These are phyloP conservation scores for Talaromyces sp. DNA, from an alignment of 2,329 filamentous ascomycete genomes.

Conservation along the genomic window DNA sequence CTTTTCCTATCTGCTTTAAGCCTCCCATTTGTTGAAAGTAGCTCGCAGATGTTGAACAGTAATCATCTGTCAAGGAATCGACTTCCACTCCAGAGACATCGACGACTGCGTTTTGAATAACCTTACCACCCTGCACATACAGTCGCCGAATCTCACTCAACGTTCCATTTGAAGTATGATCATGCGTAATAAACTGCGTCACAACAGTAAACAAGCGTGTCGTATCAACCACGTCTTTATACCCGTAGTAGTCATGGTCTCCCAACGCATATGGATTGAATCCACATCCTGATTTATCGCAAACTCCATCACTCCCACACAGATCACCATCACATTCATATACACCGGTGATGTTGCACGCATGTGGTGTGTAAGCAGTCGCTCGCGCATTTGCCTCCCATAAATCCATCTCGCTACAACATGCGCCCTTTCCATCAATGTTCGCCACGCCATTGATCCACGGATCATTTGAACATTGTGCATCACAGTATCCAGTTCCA, in stretches of 20 bases:
- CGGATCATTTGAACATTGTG: constrained; percentile 54
- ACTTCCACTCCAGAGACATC: constrained; percentile 37
- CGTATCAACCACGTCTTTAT: constrained; percentile 60
- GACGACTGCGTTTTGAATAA: constrained; percentile 54
- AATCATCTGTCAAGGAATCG: constrained; percentile 58
- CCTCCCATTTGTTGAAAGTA: constrained; percentile 57
- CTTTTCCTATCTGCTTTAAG: constrained; percentile 56
- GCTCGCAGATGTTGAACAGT: constrained; percentile 57
- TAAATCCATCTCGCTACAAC: constrained; percentile 69
- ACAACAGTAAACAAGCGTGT: constrained; percentile 63
- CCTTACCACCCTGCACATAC: constrained; percentile 63
- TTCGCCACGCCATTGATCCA: constrained; percentile 59
- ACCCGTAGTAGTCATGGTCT: constrained; percentile 63
- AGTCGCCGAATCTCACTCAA: constrained; percentile 62
- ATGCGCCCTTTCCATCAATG: constrained; percentile 56
- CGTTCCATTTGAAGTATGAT: constrained; percentile 50
- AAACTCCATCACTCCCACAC: constrained; percentile 56
- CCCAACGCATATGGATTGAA: constrained; percentile 69
- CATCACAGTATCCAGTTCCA: constrained; percentile 65
- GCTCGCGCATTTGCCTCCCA: constrained; percentile 69
- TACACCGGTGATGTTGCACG: constrained; percentile 56
- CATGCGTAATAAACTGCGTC: constrained; percentile 62
- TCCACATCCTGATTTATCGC: constrained; percentile 68
- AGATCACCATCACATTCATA: constrained; percentile 52
- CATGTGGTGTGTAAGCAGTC: constrained; percentile 65